Evolutionary conservation across 129 eudicot genomes (phyloP).

Genomic region (Smallanthus sonchifolius): DNA sequence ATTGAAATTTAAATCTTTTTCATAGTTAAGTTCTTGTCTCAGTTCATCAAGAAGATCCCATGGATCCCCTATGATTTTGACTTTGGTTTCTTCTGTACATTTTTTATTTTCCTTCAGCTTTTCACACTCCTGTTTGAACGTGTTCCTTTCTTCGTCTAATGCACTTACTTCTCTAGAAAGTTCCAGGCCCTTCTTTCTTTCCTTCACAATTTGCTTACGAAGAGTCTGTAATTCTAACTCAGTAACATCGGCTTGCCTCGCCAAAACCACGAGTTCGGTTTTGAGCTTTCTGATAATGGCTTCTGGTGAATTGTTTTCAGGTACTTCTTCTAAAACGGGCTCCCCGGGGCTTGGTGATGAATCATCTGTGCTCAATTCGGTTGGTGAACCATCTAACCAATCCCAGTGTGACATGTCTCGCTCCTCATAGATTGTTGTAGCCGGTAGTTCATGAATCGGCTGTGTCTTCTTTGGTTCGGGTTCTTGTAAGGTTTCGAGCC

Average conservation of each 20-base stretch:
- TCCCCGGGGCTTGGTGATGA: slow-evolving; percentile 63
- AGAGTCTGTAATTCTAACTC: slow-evolving; percentile 85
- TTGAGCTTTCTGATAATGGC: slow-evolving; percentile 60
- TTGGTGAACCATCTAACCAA: slow-evolving; percentile 65
- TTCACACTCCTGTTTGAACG: slow-evolving; percentile 56
- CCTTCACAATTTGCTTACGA: slow-evolving; percentile 82
- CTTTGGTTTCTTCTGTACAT: slow-evolving; percentile 33
- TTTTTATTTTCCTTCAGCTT: slow-evolving; percentile 44
- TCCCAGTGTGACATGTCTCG: slow-evolving; percentile 57
- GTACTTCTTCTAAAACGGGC: slow-evolving; percentile 26
- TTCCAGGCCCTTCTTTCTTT: slow-evolving; percentile 77
- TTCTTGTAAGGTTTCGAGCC: slow-evolving; percentile 49
- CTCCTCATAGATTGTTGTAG: slow-evolving; percentile 38
- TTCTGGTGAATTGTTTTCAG: slow-evolving; percentile 43
- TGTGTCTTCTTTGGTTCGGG: slow-evolving; percentile 28
- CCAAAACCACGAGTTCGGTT: slow-evolving; percentile 51
- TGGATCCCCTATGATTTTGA: slow-evolving; percentile 46
- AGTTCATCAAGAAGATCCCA: slow-evolving; percentile 68
- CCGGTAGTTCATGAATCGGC: slow-evolving; percentile 26
- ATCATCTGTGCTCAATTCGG: slow-evolving; percentile 63
- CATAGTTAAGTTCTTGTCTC: slow-evolving; percentile 63
- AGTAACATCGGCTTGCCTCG: slow-evolving; percentile 69
- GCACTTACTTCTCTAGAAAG: slow-evolving; percentile 58
- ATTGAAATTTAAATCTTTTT: slow-evolving; percentile 65
- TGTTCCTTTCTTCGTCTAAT: slow-evolving; percentile 68